Percentiles rank a stretch among this genome's conserved stretches.
These are phyloP conservation scores for Keqinozyma sinolaborantium DNA, from an alignment of 1,139 yeast genomes.

Conservation along the genomic window DNA sequence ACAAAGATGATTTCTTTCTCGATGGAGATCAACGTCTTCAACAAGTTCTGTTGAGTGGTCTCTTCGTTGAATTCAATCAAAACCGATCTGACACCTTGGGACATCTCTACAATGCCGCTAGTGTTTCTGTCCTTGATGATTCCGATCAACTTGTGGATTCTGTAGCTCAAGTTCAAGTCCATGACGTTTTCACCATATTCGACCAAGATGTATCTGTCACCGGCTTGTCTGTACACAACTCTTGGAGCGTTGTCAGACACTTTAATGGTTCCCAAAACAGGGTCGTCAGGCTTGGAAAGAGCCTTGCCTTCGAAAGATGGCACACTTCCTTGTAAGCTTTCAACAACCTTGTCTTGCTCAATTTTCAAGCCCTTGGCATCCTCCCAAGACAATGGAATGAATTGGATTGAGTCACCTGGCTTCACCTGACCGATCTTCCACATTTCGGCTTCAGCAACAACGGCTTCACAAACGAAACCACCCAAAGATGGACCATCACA, in stretches of 20 bases:
- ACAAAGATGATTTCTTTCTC: slow-evolving; percentile 72
- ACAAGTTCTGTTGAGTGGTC: slow-evolving; percentile 57
- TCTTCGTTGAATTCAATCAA: slow-evolving; percentile 75
- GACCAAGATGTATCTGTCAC: slow-evolving; percentile 86
- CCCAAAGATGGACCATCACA: slow-evolving; percentile 98
- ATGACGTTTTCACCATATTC: slow-evolving; percentile 89
- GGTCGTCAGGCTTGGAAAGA: slow-evolving; percentile 49
- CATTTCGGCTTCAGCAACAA: slow-evolving; percentile 92
- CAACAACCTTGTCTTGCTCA: slow-evolving; percentile 55
- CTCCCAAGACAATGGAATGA: slow-evolving; percentile 71
- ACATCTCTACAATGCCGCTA: slow-evolving; percentile 86
- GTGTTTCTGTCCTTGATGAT: slow-evolving; percentile 64
- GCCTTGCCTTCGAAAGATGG: slow-evolving; percentile 16
- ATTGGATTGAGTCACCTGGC: slow-evolving; percentile 84
- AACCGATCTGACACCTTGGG: slow-evolving; percentile 95
- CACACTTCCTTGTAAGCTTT: slow-evolving; percentile 36
- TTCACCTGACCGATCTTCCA: slow-evolving; percentile 98
- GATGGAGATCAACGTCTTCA: slow-evolving; percentile 64
- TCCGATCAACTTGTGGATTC: slow-evolving; percentile 79
- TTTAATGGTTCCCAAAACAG: slow-evolving; percentile 53
- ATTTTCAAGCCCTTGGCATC: slow-evolving; percentile 63
- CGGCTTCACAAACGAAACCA: slow-evolving; percentile 96
- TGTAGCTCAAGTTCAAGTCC: slow-evolving; percentile 81
- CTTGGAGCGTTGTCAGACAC: slow-evolving; percentile 55
- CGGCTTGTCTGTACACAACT: slow-evolving; percentile 91